Conservation (phyloP, 768 basidiomycete genomes). For the Kwoniella europaea region DNA sequence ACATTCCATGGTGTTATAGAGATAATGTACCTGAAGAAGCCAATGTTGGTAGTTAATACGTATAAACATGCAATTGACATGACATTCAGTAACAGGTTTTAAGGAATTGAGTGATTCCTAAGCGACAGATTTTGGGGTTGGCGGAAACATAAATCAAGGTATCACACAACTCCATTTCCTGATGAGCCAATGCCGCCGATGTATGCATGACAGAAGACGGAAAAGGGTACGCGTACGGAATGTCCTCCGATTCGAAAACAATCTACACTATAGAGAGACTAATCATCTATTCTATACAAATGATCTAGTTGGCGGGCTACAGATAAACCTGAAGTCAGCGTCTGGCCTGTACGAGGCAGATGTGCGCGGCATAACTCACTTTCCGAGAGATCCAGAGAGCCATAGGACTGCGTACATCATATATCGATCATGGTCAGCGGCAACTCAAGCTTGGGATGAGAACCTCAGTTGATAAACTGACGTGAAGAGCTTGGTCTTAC, state of each 20-base stretch:
- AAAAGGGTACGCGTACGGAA: conserved; percentile 14
- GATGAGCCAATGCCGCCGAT: background rate
- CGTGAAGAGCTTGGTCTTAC: conserved; percentile 70
- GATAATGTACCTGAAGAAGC: background rate
- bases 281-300: conserved; percentile 14
- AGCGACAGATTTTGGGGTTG: too few species aligned
- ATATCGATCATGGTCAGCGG: background rate
- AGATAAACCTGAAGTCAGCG: background rate
- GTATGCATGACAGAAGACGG: conserved; percentile 1
- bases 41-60: background rate
- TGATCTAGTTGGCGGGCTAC: conserved; percentile 39
- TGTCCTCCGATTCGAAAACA: conserved; percentile 4
- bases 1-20: background rate
- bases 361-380: conserved; percentile 22
- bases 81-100: too few species aligned
- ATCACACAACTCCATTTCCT: too few species aligned
- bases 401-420: conserved; percentile 48
- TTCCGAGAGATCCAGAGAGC: conserved; percentile 55
- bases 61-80: background rate
- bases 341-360: too few species aligned
- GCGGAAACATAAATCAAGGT: too few species aligned
- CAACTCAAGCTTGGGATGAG: background rate
- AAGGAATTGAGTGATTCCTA: too few species aligned
- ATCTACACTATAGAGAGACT: background rate
- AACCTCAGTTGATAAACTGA: conserved; percentile 30